Conservation (phyloP, 192 early-diverging fungal species). For the Mortierella hygrophila region DNA sequence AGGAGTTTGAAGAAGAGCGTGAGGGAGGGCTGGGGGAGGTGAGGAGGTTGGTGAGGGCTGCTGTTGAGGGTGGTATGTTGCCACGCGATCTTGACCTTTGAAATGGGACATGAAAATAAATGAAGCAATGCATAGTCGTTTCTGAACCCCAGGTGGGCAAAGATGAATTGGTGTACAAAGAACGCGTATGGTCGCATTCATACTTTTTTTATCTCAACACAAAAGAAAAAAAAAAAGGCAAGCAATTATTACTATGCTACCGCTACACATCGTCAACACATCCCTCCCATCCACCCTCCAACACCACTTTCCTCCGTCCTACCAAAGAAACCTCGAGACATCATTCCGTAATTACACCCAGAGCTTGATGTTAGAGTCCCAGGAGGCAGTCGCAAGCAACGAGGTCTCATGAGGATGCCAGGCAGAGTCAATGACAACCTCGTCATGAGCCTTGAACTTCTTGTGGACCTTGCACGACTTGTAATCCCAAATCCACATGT, state of each 20-base stretch:
- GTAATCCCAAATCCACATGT: slow-evolving; percentile 98
- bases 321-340: too few species aligned
- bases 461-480: slow-evolving; percentile 88
- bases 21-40: not conserved
- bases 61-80: slow-evolving; percentile 10
- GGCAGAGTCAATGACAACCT: slow-evolving; percentile 89
- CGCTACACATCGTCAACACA: not conserved
- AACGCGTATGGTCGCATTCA: not conserved
- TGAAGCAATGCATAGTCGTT: too few species aligned
- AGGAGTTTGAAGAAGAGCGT: not conserved
- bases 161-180: not conserved
- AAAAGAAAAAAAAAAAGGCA: not conserved
- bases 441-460: slow-evolving; percentile 93
- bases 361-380: slow-evolving; percentile 96
- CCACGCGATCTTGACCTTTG: not conserved
- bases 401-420: slow-evolving; percentile 98
- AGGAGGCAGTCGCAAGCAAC: slow-evolving; percentile 92
- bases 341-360: slow-evolving; percentile 63
- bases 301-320: not conserved
- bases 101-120: not conserved
- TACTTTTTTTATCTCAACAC: not conserved
- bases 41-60: not conserved
- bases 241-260: not conserved
- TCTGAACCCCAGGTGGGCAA: too few species aligned
- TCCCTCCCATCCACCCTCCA: not conserved